Conservation (phyloP, 768 basidiomycete genomes). For the Chalciporus piperatus region DNA sequence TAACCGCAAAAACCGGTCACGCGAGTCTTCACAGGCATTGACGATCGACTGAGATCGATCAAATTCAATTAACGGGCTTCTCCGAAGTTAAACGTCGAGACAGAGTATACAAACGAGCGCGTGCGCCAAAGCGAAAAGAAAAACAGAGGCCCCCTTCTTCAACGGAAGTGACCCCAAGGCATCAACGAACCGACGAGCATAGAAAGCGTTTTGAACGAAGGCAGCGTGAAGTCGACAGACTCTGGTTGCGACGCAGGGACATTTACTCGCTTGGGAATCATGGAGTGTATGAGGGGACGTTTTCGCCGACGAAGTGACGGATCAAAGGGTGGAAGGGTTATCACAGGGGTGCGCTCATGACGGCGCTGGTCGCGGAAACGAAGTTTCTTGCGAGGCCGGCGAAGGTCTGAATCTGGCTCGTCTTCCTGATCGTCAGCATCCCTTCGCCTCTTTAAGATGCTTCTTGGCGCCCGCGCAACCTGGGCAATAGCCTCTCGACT, state of each 20-base stretch:
- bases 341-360: conserved; percentile 1
- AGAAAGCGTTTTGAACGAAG: conserved; percentile 32
- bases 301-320: conserved; percentile 14
- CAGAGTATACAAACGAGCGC: too few relatives aligned
- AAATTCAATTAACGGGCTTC: too few relatives aligned
- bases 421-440: conserved; percentile 18
- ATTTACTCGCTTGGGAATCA: conserved; percentile 14
- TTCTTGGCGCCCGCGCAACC: conserved; percentile 21
- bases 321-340: conserved; percentile 15
- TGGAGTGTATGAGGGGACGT: conserved; percentile 11
- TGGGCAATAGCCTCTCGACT: conserved; percentile 29
- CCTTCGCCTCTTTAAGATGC: conserved; percentile 29
- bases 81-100: too few relatives aligned
- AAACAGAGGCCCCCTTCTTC: not conserved
- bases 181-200: conserved; percentile 31
- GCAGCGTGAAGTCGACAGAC: conserved; percentile 29
- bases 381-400: conserved; percentile 19
- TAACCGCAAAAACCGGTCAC: too few relatives aligned
- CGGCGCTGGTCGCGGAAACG: conserved; percentile 17
- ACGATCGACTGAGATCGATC: too few relatives aligned
- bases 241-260: conserved; percentile 12
- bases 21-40: too few relatives aligned
- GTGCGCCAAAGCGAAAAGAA: too few relatives aligned
- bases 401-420: not conserved
- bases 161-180: conserved; percentile 26